Evolutionary conservation across 495 filamentous ascomycete genomes (phyloP), one percentile per base, ranked within the genome.

Genomic region (Hapsidospora chrysogenum): DNA sequence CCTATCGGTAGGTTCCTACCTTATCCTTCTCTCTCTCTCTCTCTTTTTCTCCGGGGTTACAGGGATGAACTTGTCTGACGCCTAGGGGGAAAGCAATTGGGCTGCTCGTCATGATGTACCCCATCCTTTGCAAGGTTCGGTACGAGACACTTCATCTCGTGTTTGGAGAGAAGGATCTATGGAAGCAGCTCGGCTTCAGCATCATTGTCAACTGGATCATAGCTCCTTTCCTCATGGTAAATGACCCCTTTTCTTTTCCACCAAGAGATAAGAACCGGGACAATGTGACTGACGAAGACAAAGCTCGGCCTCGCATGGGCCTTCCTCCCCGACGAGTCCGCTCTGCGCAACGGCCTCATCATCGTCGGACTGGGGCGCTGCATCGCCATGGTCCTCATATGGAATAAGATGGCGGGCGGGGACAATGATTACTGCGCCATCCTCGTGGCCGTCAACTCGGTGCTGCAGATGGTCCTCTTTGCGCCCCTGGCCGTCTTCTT

Each of bases 31-130:
- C 17, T n/a, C 22, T 9, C 13, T 36, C 17, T 33, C 32, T n/a
- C 14, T 31, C 8, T 8, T 29, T 17, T 10, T n/a, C n/a, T n/a
- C n/a, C n/a, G n/a, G n/a, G n/a, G n/a, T n/a, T n/a, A n/a, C n/a
- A n/a, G n/a, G n/a, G n/a, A n/a, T n/a, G n/a, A n/a, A n/a, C n/a
- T n/a, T n/a, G n/a, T n/a, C n/a, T n/a, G n/a, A n/a, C n/a, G n/a
- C n/a, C n/a, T n/a, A n/a, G n/a, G 7, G 7, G 6, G 14, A 15
- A 20, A 82, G 82, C 83, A 0, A 54, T 87, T 40, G 85, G 85
- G 9, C 61, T 93, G 14, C 66, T 93, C 6, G 71, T 89, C 18
- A 93, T 92, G 83, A 93, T 93, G 85, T 92, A 92, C 46, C 85
- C 85, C 0, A 92, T 92, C 41, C 62, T 92, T 15, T 89, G 85